Evolutionary conservation across 1,284 basidiomycete genomes (phyloP).

Genomic region (Cryptococcus maquisensis): DNA sequence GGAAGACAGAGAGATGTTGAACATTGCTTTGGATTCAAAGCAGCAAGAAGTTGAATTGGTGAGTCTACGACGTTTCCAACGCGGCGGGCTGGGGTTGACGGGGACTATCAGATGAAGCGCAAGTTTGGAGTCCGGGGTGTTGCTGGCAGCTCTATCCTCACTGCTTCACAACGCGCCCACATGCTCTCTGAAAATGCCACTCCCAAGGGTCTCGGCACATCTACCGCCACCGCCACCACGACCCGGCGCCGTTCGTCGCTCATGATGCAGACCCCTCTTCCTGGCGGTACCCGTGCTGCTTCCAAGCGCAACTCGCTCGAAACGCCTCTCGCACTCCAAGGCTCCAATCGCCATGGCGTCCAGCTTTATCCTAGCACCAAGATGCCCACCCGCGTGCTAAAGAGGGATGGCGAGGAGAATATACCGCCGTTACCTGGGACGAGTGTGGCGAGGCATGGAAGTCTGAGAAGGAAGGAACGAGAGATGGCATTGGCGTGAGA

Average conservation of each 20-base stretch:
- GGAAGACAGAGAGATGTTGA: slow-evolving; percentile 72
- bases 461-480: slow-evolving; percentile 4
- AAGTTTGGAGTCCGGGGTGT: slow-evolving; percentile 58
- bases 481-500: slow-evolving; percentile 12
- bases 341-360: slow-evolving; percentile 8
- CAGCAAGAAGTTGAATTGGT: slow-evolving; percentile 85
- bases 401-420: slow-evolving; percentile 16
- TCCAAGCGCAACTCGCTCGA: slow-evolving; percentile 3
- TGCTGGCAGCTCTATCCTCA: slow-evolving; percentile 57
- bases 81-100: no score
- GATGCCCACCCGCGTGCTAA: slow-evolving; percentile 10
- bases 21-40: slow-evolving; percentile 81
- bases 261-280: slow-evolving; percentile 10
- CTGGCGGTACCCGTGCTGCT: neutral
- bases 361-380: slow-evolving; percentile 14
- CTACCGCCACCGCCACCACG: neutral
- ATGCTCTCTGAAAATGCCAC: neutral
- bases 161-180: slow-evolving; percentile 11
- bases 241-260: slow-evolving; percentile 13
- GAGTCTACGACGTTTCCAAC: slow-evolving; percentile 42
- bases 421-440: slow-evolving; percentile 2
- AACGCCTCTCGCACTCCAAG: slow-evolving; percentile 2
- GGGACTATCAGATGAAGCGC: slow-evolving; percentile 63
- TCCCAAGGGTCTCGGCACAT: neutral
- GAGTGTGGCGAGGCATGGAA: neutral